These are phyloP conservation scores for Pleurotus platypus DNA, from an alignment of 768 basidiomycete species.

Conservation along the genomic window DNA sequence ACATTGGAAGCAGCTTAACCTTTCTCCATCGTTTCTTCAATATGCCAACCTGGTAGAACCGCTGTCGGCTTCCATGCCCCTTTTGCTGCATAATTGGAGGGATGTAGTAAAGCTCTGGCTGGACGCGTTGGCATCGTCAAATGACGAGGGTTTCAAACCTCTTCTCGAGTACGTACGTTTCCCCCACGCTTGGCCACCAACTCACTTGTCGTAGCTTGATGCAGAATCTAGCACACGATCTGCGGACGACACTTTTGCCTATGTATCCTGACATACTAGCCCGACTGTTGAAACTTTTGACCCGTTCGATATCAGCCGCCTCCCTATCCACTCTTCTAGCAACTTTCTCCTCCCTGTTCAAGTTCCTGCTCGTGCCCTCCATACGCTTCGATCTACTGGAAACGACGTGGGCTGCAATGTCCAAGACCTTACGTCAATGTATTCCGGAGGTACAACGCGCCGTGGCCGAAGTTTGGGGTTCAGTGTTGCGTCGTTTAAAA, in stretches of 20 bases:
- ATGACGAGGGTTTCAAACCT: constrained; percentile 70
- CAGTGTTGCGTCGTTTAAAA: constrained; percentile 70
- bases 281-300: constrained; percentile 54
- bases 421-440: constrained; percentile 51
- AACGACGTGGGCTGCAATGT: constrained; percentile 58
- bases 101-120: constrained; percentile 68
- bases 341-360: constrained; percentile 68
- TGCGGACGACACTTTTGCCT: constrained; percentile 72
- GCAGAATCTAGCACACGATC: constrained; percentile 75
- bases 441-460: constrained; percentile 71
- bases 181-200: neutral
- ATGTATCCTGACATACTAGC: constrained; percentile 54
- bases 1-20: constrained; percentile 78
- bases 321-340: constrained; percentile 62
- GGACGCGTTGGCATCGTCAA: constrained; percentile 48
- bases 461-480: constrained; percentile 86
- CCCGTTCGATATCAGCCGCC: constrained; percentile 53
- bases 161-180: constrained; percentile 69
- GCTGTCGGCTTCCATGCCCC: constrained; percentile 71
- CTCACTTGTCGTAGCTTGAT: constrained; percentile 47
- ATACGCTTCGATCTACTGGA: constrained; percentile 51
- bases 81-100: constrained; percentile 77
- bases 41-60: constrained; percentile 62
- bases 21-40: constrained; percentile 68
- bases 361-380: constrained; percentile 66